A percentile compares a stretch with the other conserved stretches of the same genome.
phyloP scores from a whole-genome alignment of 2,329 filamentous ascomycete species.

The Bipolaris gigantea region DNA sequence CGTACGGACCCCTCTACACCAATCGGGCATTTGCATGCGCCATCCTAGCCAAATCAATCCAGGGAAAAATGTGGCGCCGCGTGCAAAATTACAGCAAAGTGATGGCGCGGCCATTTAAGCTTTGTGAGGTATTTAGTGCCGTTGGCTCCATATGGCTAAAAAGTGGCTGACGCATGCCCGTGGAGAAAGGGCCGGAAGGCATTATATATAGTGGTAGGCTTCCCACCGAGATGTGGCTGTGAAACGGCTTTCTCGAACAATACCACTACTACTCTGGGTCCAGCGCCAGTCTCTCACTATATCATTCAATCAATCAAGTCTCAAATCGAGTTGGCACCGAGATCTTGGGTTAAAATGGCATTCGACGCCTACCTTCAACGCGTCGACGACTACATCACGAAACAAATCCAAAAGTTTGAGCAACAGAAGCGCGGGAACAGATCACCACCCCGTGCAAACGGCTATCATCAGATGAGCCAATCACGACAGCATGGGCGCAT shows the following conservation, averaged over 20 bases:
- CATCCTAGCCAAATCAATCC: constrained; percentile 5
- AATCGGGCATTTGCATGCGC: constrained; percentile 11
- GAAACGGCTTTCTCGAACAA: constrained; percentile 1
- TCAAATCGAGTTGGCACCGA: not conserved
- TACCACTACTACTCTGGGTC: not conserved
- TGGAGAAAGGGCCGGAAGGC: constrained; percentile 1
- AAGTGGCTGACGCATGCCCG: constrained; percentile 19
- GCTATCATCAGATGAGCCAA: constrained; percentile 9
- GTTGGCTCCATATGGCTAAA: constrained; percentile 9
- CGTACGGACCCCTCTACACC: constrained; percentile 11
- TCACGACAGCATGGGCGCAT: not conserved
- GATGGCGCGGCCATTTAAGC: constrained; percentile 16
- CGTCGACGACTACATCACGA: constrained; percentile 20
- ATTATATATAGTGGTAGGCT: constrained; percentile 9
- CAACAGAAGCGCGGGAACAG: constrained; percentile 15
- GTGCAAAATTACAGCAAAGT: constrained; percentile 7
- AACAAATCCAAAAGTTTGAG: constrained; percentile 24
- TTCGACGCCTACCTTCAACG: constrained; percentile 20
- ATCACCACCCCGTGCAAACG: constrained; percentile 9
- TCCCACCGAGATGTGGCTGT: constrained; percentile 9
- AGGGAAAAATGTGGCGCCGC: constrained; percentile 9
- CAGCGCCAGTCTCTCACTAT: not conserved
- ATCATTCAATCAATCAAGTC: not conserved
- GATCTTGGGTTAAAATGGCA: constrained; percentile 5
- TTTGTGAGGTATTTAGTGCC: constrained; percentile 7